phyloP scores from a whole-genome alignment of 2,329 filamentous ascomycete species.

The Gnomoniopsis sp. region DNA sequence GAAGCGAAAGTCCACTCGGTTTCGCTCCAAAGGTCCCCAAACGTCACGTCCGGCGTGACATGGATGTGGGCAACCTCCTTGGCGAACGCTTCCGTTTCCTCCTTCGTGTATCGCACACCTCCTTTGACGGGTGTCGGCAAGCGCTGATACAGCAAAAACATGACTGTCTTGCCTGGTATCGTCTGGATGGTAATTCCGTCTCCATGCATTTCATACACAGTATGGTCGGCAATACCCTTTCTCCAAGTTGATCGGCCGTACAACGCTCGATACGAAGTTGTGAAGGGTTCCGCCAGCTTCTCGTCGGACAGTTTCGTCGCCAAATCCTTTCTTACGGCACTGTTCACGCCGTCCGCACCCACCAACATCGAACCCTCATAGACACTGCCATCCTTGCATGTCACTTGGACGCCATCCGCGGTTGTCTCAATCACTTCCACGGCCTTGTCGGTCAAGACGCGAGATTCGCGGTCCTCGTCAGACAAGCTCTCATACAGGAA shows the following conservation, averaged over 20 bases:
- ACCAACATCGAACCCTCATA: slow-evolving; percentile 24
- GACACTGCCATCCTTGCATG: slow-evolving; percentile 21
- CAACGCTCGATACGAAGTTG: slow-evolving; percentile 18
- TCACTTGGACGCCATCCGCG: slow-evolving; percentile 20
- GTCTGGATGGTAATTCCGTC: slow-evolving; percentile 12
- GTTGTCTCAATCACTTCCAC: slow-evolving; percentile 19
- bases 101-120: slow-evolving; percentile 12
- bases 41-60: slow-evolving; percentile 14
- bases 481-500: slow-evolving; percentile 22
- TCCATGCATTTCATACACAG: slow-evolving; percentile 18
- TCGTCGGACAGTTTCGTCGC: slow-evolving; percentile 8
- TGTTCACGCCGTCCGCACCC: slow-evolving; percentile 26
- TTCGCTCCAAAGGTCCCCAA: slow-evolving; percentile 17
- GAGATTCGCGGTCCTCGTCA: slow-evolving; percentile 8
- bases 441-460: slow-evolving; percentile 19
- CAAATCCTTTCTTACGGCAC: slow-evolving; percentile 22
- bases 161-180: slow-evolving; percentile 10
- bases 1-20: slow-evolving; percentile 13
- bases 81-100: slow-evolving; percentile 17
- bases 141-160: slow-evolving; percentile 19
- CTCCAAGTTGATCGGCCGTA: slow-evolving; percentile 16
- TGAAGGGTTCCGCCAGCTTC: slow-evolving; percentile 16
- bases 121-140: slow-evolving; percentile 14
- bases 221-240: slow-evolving; percentile 3
- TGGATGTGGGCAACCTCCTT: slow-evolving; percentile 11